Conservation (phyloP, 495 filamentous ascomycete genomes). For the Neurospora sp. region DNA sequence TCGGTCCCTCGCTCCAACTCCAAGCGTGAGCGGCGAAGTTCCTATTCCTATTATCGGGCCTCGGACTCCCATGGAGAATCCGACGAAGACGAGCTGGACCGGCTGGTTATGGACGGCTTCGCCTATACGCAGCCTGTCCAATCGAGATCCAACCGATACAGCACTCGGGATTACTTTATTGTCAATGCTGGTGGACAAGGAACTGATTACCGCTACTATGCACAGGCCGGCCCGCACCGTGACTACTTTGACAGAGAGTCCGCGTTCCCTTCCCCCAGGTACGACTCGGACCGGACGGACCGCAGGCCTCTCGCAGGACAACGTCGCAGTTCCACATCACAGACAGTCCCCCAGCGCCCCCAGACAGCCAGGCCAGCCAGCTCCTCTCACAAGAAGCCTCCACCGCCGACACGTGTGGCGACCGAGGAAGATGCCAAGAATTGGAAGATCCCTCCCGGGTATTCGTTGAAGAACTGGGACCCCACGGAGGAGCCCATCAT, state of each 20-base stretch:
- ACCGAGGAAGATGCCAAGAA: constrained; percentile 75
- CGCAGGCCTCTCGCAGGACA: constrained; percentile 25
- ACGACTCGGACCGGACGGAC: constrained; percentile 25
- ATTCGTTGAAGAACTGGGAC: constrained; percentile 98
- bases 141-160: constrained; percentile 29
- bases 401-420: constrained; percentile 46
- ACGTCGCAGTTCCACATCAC: constrained; percentile 34
- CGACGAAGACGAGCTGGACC: constrained; percentile 45
- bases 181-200: constrained; percentile 40
- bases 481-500: constrained; percentile 85
- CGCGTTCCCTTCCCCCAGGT: constrained; percentile 31
- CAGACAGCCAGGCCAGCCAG: constrained; percentile 33
- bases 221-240: constrained; percentile 33
- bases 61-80: constrained; percentile 43
- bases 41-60: constrained; percentile 44
- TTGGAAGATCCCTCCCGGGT: constrained; percentile 79
- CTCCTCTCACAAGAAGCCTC: constrained; percentile 26
- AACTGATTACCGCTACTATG: constrained; percentile 47
- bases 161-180: constrained; percentile 19
- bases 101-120: constrained; percentile 33
- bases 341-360: constrained; percentile 24
- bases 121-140: constrained; percentile 36
- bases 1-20: constrained; percentile 32
- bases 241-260: constrained; percentile 30
- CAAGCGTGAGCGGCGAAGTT: constrained; percentile 38